phyloP scores from a whole-genome alignment of 306 rosid species.

The Canavalia ensiformis region DNA sequence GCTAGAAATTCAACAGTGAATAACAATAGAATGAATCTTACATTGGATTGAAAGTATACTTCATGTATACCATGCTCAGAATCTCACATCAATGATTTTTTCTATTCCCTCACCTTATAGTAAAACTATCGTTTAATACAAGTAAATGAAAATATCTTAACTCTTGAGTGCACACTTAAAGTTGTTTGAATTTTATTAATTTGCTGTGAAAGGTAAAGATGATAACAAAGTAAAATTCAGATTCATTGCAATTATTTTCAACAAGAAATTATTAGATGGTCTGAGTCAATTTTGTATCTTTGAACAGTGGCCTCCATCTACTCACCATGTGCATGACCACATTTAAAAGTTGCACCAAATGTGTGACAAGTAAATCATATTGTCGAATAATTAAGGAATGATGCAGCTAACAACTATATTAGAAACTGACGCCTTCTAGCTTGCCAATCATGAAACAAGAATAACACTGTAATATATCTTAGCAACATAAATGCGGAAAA shows the following conservation, averaged over 20 bases:
- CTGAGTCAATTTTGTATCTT: background rate
- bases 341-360: slow-evolving; percentile 8
- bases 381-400: slow-evolving; percentile 36
- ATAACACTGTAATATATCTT: slow-evolving; percentile 3
- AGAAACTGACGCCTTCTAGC: slow-evolving; percentile 28
- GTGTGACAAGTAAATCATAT: slow-evolving; percentile 35
- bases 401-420: slow-evolving; percentile 37
- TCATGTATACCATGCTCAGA: background rate
- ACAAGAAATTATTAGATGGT: slow-evolving; percentile 1
- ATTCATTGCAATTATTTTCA: slow-evolving; percentile 2
- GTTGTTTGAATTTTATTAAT: background rate
- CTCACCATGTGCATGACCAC: slow-evolving; percentile 27
- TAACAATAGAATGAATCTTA: background rate
- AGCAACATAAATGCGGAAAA: slow-evolving; percentile 25
- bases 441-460: slow-evolving; percentile 45
- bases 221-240: background rate
- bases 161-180: background rate
- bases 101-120: background rate
- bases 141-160: background rate
- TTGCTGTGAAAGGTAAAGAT: background rate
- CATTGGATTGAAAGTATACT: background rate
- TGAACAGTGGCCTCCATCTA: slow-evolving; percentile 30
- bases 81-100: background rate
- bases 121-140: background rate
- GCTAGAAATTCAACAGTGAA: background rate